Evolutionary conservation across 1,284 basidiomycete genomes (phyloP), one percentile per base, ranked within the genome.

Genomic region (Porodaedalea pini): DNA sequence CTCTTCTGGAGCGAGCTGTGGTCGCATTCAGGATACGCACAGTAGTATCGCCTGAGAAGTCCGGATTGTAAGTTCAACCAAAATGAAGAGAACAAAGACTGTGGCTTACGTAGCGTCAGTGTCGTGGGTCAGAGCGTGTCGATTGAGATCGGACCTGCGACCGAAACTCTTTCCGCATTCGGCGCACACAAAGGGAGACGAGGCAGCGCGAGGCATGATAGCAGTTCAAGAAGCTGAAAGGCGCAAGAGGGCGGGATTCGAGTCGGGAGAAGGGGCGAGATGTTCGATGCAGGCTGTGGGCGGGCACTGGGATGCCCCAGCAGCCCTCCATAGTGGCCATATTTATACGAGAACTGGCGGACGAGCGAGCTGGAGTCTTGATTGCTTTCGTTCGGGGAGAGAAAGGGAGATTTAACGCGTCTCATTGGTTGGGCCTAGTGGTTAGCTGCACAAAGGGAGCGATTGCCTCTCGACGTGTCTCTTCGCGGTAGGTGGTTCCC

Each of bases 1-100:
- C 56, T 31, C 44, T 54, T 58, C 29, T 58, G 57, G 23, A 54
- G 51, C 3, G 57, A 21, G 31, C 13, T 31, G 43, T 54, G 36
- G 7, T 21, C 25, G 27, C 57, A 58, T 10, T 17, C 40, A 4
- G 51, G 32, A 36, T 25, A 58, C 2, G 51, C 8, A 25, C 57
- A 58, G 21, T 17, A 17, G 25, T 34, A 36, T 17, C 19, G n/a
- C 41, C 41, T 44, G 13, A 44, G 25, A 23, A 44, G 13, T 4
- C 0, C 5, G 5, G 41, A 6, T 11, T 44, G 6, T 23, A 1
- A 23, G n/a, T 44, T 2, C 7, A 27, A 23, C 11, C 2, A 10
- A 6, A 44, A 44, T 8, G 21, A 23, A 44, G 41, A 21, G 21
- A 21, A 21, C n/a, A 13, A 13, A 7, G 19, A 10, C 17, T 23